Conservation (phyloP, 768 basidiomycete genomes). For the Astraeus odoratus region DNA sequence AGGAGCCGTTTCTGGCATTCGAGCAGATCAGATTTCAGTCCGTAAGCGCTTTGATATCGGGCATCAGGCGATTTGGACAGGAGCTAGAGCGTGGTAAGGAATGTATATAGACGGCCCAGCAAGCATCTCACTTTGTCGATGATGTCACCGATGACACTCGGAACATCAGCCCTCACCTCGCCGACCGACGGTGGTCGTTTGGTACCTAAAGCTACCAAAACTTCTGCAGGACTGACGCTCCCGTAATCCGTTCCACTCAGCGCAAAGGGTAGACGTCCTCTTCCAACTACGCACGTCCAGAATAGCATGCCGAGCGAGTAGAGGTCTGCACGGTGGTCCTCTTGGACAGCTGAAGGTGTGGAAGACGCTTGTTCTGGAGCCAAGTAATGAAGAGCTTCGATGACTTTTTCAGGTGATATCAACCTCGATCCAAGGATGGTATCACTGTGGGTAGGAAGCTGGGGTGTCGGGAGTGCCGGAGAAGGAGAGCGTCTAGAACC, state of each 20-base stretch:
- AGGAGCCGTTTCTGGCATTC: slow-evolving; percentile 62
- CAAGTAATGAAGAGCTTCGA: slow-evolving; percentile 69
- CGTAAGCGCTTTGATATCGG: slow-evolving; percentile 67
- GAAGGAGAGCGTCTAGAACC: not conserved
- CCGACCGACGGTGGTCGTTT: slow-evolving; percentile 71
- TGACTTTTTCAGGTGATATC: slow-evolving; percentile 59
- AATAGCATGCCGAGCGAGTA: slow-evolving; percentile 69
- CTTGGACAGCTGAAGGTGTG: slow-evolving; percentile 54
- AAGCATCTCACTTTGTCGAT: slow-evolving; percentile 49
- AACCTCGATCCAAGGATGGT: not conserved
- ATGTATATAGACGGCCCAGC: not conserved
- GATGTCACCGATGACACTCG: slow-evolving; percentile 62
- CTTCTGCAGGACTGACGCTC: slow-evolving; percentile 40
- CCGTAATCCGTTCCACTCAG: not conserved
- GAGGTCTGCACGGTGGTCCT: slow-evolving; percentile 69
- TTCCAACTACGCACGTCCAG: slow-evolving; percentile 69
- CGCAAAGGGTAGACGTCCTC: slow-evolving; percentile 33
- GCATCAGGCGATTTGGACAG: slow-evolving; percentile 61
- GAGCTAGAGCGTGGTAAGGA: slow-evolving; percentile 32
- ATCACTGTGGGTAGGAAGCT: not conserved
- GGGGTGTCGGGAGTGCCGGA: not conserved
- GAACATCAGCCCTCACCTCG: slow-evolving; percentile 66
- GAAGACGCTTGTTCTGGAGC: slow-evolving; percentile 75
- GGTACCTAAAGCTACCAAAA: slow-evolving; percentile 65
- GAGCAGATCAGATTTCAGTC: slow-evolving; percentile 59